Base-by-base conservation (phyloP, 2,329 filamentous ascomycete species). In the Leptoxyphium fumago region DNA sequence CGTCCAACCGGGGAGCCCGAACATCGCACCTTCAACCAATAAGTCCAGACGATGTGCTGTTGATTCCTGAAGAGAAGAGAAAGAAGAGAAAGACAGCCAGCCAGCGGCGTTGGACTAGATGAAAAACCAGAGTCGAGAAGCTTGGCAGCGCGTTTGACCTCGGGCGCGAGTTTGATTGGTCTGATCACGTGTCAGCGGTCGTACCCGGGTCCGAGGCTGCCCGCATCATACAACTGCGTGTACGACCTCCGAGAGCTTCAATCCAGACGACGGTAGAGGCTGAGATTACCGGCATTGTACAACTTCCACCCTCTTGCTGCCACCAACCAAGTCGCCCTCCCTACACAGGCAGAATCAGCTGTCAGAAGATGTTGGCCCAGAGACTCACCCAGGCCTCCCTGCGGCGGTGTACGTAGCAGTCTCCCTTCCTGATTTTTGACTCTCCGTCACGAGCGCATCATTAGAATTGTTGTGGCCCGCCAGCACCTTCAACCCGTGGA, bases 341-440 rank as follows among this genome's bases (percentile, higher is more conserved):
- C 14, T 30, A 17, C 29, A 21, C 40, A 28, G 30, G 41, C 14
- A 26, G 36, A 21, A 46, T 15, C 11, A 36, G 42, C 32, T 14
- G 51, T 29, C 47, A n/a, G 51, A 66, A 26, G 36, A 69, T 69
- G 67, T 57, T 69, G 55, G 60, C 66, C 47, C 65, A 67, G 52
- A 63, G 63, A 57, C 54, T 59, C 47, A 58, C 60, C 42, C 65
- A 68, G 55, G 64, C 66, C 52, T 63, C 64, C 54, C 60, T 68
- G 56, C 61, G 63, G 52, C 56, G 61, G 50, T 48, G 64, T 65
- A 60, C 43, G 62, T 61, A 14, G 5, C 5, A 13, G 13, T 21
- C 38, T 36, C 32, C 13, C 11, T 36, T 15, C 32, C 32, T 36
- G 15, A 3, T 26, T 26, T 3, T 26, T 7, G 21, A 26, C 21